Evolutionary conservation across 108 stramenopile species (phyloP).

Genomic region (Craspedostauros australis): DNA sequence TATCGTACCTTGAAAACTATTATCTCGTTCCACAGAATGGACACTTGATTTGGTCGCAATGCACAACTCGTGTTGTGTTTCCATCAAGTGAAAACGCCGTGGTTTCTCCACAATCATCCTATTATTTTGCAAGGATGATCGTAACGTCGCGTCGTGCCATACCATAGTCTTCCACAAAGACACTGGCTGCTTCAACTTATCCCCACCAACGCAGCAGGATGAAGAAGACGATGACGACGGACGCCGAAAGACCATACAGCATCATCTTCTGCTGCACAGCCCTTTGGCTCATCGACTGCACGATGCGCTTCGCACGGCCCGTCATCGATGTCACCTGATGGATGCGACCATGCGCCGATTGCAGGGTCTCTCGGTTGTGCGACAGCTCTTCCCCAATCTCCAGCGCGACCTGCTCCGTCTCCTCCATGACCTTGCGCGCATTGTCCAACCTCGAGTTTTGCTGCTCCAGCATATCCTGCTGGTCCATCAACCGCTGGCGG

Average conservation of each 20-base stretch:
- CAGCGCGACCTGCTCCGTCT: slow-evolving; percentile 90
- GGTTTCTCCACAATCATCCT: too few species aligned
- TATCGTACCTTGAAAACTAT: too few species aligned
- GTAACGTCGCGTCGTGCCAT: too few species aligned
- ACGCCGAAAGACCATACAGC: slow-evolving; percentile 71
- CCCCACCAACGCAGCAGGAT: slow-evolving; percentile 28
- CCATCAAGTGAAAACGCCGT: too few species aligned
- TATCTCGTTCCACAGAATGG: too few species aligned
- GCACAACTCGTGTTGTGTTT: too few species aligned
- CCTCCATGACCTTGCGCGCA: slow-evolving; percentile 86
- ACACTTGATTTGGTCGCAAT: too few species aligned
- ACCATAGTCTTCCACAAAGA: too few species aligned
- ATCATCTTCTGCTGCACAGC: slow-evolving; percentile 90
- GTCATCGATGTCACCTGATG: slow-evolving; percentile 86
- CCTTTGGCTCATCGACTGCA: slow-evolving; percentile 84
- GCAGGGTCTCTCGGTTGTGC: slow-evolving; percentile 88
- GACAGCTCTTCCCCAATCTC: slow-evolving; percentile 92
- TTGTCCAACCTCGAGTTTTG: slow-evolving; percentile 88
- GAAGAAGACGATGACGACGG: slow-evolving; percentile 47
- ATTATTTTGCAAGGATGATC: too few species aligned
- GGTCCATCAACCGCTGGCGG: slow-evolving; percentile 50
- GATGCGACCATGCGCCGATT: slow-evolving; percentile 79
- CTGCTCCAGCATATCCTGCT: slow-evolving; percentile 58
- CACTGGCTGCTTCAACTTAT: too few species aligned
- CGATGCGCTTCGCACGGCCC: slow-evolving; percentile 82